Base-by-base conservation (phyloP, 2,329 filamentous ascomycete genomes). In the Whalleya microplaca region DNA sequence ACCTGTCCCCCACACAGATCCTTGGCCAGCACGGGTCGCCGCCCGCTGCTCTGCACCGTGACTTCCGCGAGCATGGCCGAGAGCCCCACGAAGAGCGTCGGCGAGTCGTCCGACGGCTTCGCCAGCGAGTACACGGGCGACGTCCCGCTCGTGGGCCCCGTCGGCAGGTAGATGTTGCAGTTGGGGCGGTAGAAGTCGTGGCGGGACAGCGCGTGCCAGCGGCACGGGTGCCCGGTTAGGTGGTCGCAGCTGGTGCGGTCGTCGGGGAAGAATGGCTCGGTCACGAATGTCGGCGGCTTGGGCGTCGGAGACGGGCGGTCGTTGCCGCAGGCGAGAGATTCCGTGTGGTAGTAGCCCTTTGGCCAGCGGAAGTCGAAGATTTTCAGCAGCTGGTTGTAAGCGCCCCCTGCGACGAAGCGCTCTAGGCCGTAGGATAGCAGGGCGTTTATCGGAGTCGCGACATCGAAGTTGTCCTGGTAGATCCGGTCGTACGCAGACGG, bases 291-390 rank as follows among this genome's bases (percentile, higher is more conserved):
- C 1, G 66, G 69, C 0, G 63, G 62, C 19, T 57, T 68, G 0
- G 75, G 73, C 12, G n/a, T 42, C 29, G 72, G 76, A 56, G 65
- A 72, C 0, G 80, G 80, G 5, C 54, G 55, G 3, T 66, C 58
- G 6, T 51, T 56, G 5, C 75, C 72, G 64, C 82, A 85, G 0
- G 80, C 73, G 10, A 83, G 71, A 3, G 74, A 77, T 2, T 75
- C 71, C 2, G 79, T 79, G 69, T 84, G 77, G 52, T 77, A 69
- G 60, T 84, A 84, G 2, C 70, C 61, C 59, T 71, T 78, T 0
- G 76, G 68, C 71, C 78, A 80, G 10, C 82, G 80, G 52, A 82
- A 81, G 71, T 85, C 82, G 56, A 84, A 84, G 29, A 84, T 67
- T 50, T 80, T 79, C 52, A 85, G 58, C 9, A 74, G 72, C 0